A percentile compares a stretch with the other conserved stretches of the same genome.
These are phyloP conservation scores for Rhizopus stolonifer DNA, from an alignment of 371 early-diverging fungal species.

Conservation along the genomic window DNA sequence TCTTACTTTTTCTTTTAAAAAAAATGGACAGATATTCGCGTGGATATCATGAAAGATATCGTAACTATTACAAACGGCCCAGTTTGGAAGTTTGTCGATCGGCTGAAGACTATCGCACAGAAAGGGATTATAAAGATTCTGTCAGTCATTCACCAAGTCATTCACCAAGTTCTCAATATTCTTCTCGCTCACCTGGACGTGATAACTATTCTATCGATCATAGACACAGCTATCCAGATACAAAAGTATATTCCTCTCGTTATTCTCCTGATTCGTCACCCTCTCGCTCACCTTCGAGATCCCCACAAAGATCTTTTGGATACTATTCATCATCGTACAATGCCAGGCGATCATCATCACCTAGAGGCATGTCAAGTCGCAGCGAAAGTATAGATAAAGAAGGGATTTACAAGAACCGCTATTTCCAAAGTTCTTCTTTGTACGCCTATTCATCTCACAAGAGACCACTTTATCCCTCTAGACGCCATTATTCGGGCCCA, in stretches of 20 bases:
- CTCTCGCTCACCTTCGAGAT: slow-evolving; percentile 34
- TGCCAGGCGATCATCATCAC: slow-evolving; percentile 36
- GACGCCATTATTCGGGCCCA: slow-evolving; percentile 24
- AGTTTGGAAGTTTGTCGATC: slow-evolving; percentile 48
- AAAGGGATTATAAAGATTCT: slow-evolving; percentile 39
- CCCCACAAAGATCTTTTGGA: slow-evolving; percentile 35
- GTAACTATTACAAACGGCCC: slow-evolving; percentile 45
- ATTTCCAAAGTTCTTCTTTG: slow-evolving; percentile 14
- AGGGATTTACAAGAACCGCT: slow-evolving; percentile 34
- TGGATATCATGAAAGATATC: slow-evolving; percentile 47
- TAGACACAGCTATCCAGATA: slow-evolving; percentile 23
- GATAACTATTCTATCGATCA: slow-evolving; percentile 9
- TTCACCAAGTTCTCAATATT: slow-evolving; percentile 27
- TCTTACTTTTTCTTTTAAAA: not conserved
- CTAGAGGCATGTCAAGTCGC: slow-evolving; percentile 9
- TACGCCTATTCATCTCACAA: slow-evolving; percentile 10
- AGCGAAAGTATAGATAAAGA: slow-evolving; percentile 24
- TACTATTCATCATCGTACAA: slow-evolving; percentile 31
- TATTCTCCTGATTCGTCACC: slow-evolving; percentile 28
- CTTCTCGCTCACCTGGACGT: slow-evolving; percentile 29
- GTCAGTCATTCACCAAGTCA: slow-evolving; percentile 30
- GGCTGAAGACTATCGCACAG: slow-evolving; percentile 43
- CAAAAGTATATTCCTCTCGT: slow-evolving; percentile 18
- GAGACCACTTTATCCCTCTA: slow-evolving; percentile 22
- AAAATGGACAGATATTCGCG: slow-evolving; percentile 44